phyloP scores from a whole-genome alignment of 768 basidiomycete species.

The Termitomyces sp. region DNA sequence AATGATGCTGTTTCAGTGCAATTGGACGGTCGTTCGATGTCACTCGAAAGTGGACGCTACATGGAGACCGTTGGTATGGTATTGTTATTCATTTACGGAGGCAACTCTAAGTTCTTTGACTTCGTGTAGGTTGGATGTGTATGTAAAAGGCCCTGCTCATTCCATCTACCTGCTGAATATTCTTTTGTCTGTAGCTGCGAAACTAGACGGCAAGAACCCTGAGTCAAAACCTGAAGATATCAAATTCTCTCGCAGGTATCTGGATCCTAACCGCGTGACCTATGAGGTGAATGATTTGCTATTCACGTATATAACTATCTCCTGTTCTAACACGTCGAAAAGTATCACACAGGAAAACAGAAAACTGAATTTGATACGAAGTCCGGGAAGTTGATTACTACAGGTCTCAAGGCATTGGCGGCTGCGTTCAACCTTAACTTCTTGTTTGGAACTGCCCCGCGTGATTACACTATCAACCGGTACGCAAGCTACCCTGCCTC shows the following conservation, averaged over 20 bases:
- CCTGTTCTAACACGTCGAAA: neutral
- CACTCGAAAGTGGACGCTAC: slow-evolving; percentile 82
- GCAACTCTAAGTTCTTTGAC: neutral
- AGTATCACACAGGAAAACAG: slow-evolving; percentile 58
- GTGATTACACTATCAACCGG: slow-evolving; percentile 69
- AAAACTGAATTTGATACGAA: slow-evolving; percentile 61
- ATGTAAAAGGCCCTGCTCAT: slow-evolving; percentile 16
- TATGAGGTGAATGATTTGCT: slow-evolving; percentile 49
- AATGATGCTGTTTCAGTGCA: slow-evolving; percentile 40
- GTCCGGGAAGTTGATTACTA: slow-evolving; percentile 51
- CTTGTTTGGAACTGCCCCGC: slow-evolving; percentile 72
- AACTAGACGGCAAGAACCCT: slow-evolving; percentile 30
- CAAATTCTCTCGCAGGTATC: slow-evolving; percentile 67
- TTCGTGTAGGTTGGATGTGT: slow-evolving; percentile 63
- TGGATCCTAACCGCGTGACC: slow-evolving; percentile 78
- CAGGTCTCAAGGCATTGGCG: slow-evolving; percentile 54
- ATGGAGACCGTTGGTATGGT: slow-evolving; percentile 88
- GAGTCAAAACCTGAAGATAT: slow-evolving; percentile 44
- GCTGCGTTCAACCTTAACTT: slow-evolving; percentile 60
- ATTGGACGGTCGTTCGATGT: slow-evolving; percentile 71
- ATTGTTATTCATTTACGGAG: no score
- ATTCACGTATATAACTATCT: neutral
- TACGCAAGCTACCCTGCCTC: slow-evolving; percentile 27
- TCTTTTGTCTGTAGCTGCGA: slow-evolving; percentile 35
- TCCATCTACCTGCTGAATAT: neutral